phyloP scores from a whole-genome alignment of 73 alveolate species.

The Paramecium octaurelia region DNA sequence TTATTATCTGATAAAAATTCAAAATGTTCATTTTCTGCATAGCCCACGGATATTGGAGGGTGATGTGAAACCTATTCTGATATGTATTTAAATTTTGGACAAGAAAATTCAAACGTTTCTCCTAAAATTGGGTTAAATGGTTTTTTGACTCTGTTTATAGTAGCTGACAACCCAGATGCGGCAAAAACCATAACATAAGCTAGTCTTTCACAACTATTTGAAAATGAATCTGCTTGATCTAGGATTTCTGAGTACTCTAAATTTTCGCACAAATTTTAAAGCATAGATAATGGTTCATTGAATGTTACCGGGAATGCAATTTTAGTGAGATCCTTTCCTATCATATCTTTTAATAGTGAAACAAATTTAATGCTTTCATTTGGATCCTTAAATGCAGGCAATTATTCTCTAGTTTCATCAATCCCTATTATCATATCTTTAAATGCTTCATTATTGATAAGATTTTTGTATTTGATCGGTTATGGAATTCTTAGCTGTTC shows the following conservation, averaged over 20 bases:
- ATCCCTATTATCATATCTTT: neutral
- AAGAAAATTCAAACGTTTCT: conserved; percentile 89
- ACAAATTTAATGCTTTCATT: conserved; percentile 57
- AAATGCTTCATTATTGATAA: conserved; percentile 9
- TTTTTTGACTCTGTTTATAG: conserved; percentile 65
- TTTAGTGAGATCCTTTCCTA: conserved; percentile 68
- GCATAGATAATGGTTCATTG: conserved; percentile 67
- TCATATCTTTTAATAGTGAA: conserved; percentile 57
- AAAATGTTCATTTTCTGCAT: conserved; percentile 72
- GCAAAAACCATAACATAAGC: conserved; percentile 67
- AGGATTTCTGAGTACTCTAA: conserved; percentile 62
- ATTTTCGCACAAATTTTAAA: conserved; percentile 62
- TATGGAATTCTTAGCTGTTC: neutral
- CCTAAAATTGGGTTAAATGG: conserved; percentile 91
- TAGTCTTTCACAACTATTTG: conserved; percentile 60
- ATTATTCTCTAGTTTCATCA: conserved; percentile 31
- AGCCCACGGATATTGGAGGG: conserved; percentile 93
- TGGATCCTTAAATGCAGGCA: conserved; percentile 68
- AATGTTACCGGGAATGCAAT: conserved; percentile 67
- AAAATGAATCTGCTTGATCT: conserved; percentile 60
- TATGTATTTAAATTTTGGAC: conserved; percentile 67
- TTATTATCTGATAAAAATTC: conserved; percentile 58
- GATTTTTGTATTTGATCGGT: neutral
- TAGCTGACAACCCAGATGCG: conserved; percentile 56
- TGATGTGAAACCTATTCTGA: conserved; percentile 97